These are phyloP conservation scores for Rhizoclosmatium sp. DNA, from an alignment of 192 early-diverging fungal genomes.

Conservation along the genomic window DNA sequence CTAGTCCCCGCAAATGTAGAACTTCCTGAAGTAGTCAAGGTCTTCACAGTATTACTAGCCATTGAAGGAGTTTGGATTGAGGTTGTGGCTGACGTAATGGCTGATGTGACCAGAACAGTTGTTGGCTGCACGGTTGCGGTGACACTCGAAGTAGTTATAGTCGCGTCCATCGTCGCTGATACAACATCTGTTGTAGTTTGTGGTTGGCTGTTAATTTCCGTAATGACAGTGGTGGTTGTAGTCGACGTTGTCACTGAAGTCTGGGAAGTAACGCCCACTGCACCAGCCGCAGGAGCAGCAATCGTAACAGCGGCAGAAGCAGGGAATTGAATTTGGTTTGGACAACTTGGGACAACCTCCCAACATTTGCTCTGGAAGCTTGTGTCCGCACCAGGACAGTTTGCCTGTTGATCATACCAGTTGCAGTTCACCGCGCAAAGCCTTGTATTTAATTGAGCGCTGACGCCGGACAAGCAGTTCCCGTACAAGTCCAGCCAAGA, in stretches of 20 bases:
- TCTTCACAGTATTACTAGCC: too few relatives aligned
- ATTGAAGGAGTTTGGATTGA: too few relatives aligned
- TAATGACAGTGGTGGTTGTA: too few relatives aligned
- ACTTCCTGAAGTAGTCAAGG: too few relatives aligned
- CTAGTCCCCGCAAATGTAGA: too few relatives aligned
- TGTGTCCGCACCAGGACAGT: not conserved
- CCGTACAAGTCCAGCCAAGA: slow-evolving; percentile 3
- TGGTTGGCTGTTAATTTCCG: too few relatives aligned
- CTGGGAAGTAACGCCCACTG: not conserved
- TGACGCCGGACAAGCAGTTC: slow-evolving; percentile 1
- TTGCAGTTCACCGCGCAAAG: slow-evolving; percentile 7
- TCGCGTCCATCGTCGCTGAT: not conserved
- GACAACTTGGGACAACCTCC: not conserved
- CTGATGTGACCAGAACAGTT: not conserved
- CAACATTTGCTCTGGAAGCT: not conserved
- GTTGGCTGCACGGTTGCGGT: not conserved
- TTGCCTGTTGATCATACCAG: slow-evolving; percentile 5
- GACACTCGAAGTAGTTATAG: not conserved
- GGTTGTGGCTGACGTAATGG: too few relatives aligned
- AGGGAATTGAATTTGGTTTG: not conserved
- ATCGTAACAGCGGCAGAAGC: not conserved
- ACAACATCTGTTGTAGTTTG: not conserved
- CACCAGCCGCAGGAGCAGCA: not conserved
- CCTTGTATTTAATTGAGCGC: not conserved
- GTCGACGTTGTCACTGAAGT: not conserved